These are phyloP conservation scores for Teratosphaeria epicoccoides DNA, from an alignment of 2,329 filamentous ascomycete species.

Conservation along the genomic window DNA sequence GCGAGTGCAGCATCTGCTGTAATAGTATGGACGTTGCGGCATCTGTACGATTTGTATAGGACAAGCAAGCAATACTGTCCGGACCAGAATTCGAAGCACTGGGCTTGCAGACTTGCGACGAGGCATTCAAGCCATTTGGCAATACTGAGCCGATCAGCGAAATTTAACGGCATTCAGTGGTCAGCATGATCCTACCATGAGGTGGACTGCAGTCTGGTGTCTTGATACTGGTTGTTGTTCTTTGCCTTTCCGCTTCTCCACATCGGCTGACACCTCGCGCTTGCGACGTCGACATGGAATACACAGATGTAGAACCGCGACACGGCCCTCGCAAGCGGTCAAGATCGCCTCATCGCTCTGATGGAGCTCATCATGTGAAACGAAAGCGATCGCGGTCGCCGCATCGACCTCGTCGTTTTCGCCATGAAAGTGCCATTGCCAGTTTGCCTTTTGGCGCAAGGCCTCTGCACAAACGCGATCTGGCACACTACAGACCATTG, in stretches of 20 bases:
- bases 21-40: neutral
- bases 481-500: slow-evolving; percentile 55
- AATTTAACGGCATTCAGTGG: too few relatives aligned
- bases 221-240: neutral
- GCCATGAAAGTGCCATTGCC: slow-evolving; percentile 1
- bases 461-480: slow-evolving; percentile 57
- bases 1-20: neutral
- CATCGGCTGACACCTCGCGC: neutral
- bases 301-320: neutral
- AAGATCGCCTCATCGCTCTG: slow-evolving; percentile 10
- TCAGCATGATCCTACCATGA: too few relatives aligned
- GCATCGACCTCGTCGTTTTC: slow-evolving; percentile 8
- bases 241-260: neutral
- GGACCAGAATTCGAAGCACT: neutral
- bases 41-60: neutral
- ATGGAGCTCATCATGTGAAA: slow-evolving; percentile 10
- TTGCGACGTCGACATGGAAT: neutral
- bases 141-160: neutral
- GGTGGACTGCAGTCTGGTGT: too few relatives aligned
- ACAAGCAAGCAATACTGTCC: neutral
- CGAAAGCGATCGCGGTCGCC: slow-evolving; percentile 19
- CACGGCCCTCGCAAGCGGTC: slow-evolving; percentile 13
- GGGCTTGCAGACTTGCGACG: too few relatives aligned
- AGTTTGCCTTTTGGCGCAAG: slow-evolving; percentile 25
- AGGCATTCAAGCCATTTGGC: too few relatives aligned